Evolutionary conservation across 2,329 filamentous ascomycete genomes (phyloP).

Genomic region (Xylariaceae sp.): DNA sequence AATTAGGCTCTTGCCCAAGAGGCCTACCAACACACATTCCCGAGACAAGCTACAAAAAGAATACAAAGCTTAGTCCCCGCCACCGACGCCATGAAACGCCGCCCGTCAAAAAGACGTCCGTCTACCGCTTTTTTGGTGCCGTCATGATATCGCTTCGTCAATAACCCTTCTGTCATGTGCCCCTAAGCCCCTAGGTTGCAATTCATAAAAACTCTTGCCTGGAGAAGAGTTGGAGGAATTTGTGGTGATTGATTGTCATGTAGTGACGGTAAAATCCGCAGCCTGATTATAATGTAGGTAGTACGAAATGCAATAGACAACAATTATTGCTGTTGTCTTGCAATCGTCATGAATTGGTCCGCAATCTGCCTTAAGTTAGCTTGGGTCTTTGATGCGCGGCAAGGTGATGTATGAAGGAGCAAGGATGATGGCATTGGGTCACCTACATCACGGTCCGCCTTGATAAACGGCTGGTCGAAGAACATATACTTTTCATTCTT

Average conservation of each 20-base stretch:
- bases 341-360: conserved; percentile 35
- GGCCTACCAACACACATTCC: not conserved
- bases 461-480: conserved; percentile 91
- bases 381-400: not conserved
- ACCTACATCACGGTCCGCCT: conserved; percentile 80
- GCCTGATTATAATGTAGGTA: not conserved
- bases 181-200: conserved; percentile 3
- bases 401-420: no score
- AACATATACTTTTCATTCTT: conserved; percentile 91
- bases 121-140: conserved; percentile 17
- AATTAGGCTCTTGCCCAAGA: not conserved
- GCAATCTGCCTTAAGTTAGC: conserved; percentile 30
- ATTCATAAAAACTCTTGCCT: conserved; percentile 10
- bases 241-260: conserved; percentile 6
- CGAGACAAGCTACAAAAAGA: conserved; percentile 1
- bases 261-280: not conserved
- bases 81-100: conserved; percentile 21
- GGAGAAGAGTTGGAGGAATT: conserved; percentile 8
- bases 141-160: conserved; percentile 20
- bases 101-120: conserved; percentile 14
- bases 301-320: not conserved
- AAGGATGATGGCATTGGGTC: no score
- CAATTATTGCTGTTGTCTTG: conserved; percentile 28
- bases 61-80: conserved; percentile 15
- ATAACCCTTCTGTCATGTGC: conserved; percentile 11